Evolutionary conservation across 1,284 basidiomycete genomes (phyloP).

Genomic region (Sanghuangporus baumii): DNA sequence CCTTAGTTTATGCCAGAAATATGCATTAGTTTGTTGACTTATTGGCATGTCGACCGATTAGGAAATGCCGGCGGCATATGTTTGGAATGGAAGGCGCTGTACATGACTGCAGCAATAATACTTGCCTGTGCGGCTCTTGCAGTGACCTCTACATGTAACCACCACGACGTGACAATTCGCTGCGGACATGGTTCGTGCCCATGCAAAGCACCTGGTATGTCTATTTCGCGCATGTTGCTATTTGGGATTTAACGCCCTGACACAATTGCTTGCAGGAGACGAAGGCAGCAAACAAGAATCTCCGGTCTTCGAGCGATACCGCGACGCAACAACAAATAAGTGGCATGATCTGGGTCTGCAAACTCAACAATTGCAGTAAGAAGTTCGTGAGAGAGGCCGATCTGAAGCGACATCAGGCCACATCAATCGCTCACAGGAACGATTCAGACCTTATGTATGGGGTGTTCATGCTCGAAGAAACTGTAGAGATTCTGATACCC

Average conservation of each 20-base stretch:
- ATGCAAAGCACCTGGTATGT: constrained; percentile 29
- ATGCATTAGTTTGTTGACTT: neutral
- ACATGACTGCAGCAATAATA: neutral
- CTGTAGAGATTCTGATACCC: constrained; percentile 17
- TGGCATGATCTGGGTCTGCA: constrained; percentile 61
- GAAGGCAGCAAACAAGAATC: constrained; percentile 14
- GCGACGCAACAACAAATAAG: constrained; percentile 33
- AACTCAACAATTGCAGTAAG: constrained; percentile 70
- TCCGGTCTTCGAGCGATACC: neutral
- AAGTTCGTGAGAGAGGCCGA: constrained; percentile 74
- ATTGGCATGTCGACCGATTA: neutral
- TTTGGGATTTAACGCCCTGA: neutral
- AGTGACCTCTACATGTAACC: neutral
- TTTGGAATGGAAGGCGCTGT: neutral
- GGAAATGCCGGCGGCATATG: neutral
- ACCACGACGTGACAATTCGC: constrained; percentile 3
- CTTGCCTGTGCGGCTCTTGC: neutral
- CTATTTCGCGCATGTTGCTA: neutral
- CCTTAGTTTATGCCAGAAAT: neutral
- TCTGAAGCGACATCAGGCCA: constrained; percentile 70
- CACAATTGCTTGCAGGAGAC: neutral
- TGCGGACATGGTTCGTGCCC: constrained; percentile 26
- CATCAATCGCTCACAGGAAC: constrained; percentile 64
- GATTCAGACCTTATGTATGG: constrained; percentile 50
- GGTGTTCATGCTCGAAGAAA: constrained; percentile 7